Evolutionary conservation across 805 yeast genomes (phyloP).

Genomic region (Candida khao-thaluensis): DNA sequence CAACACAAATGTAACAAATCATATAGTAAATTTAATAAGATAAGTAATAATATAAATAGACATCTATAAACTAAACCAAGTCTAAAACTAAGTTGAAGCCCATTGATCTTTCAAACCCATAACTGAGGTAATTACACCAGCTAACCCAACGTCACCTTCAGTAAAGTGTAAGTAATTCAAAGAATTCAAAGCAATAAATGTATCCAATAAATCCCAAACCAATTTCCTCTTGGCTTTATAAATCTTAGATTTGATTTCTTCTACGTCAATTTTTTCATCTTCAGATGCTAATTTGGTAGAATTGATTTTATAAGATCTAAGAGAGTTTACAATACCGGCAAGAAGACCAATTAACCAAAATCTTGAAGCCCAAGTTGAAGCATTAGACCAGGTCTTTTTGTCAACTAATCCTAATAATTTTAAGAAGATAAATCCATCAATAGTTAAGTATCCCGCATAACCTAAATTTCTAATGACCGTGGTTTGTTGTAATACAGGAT

Average conservation of each 20-base stretch:
- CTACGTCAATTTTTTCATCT: conserved; percentile 30
- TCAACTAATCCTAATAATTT: conserved; percentile 57
- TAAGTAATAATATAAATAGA: too few species aligned
- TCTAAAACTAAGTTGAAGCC: conserved; percentile 40
- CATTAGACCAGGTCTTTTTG: conserved; percentile 43
- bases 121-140: conserved; percentile 79
- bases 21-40: too few species aligned
- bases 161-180: conserved; percentile 58
- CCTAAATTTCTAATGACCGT: conserved; percentile 58
- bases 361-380: conserved; percentile 59
- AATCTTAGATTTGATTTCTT: conserved; percentile 44
- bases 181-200: conserved; percentile 70
- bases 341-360: conserved; percentile 77
- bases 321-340: conserved; percentile 59
- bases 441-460: conserved; percentile 58
- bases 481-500: conserved; percentile 53
- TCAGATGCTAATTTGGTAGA: conserved; percentile 33
- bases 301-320: conserved; percentile 51
- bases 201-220: conserved; percentile 74
- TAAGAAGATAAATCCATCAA: conserved; percentile 65
- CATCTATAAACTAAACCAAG: too few species aligned
- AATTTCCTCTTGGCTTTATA: conserved; percentile 57
- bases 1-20: too few species aligned
- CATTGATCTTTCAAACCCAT: conserved; percentile 76
- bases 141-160: conserved; percentile 80